These are phyloP conservation scores for Taxillus chinensis DNA, from an alignment of 164 flowering plant genomes.

Conservation along the genomic window DNA sequence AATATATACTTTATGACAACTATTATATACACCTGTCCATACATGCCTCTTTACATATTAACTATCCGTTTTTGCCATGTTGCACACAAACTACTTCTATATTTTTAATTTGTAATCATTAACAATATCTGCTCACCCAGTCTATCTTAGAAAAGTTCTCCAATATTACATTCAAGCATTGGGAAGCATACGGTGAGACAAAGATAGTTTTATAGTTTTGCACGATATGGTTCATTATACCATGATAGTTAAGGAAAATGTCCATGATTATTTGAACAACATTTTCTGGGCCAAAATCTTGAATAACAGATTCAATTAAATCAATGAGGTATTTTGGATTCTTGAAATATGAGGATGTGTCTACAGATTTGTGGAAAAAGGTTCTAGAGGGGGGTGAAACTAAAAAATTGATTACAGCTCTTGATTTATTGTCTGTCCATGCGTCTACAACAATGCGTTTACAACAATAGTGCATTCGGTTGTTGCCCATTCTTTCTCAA, in stretches of 20 bases:
- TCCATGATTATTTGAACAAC: constrained; percentile 87
- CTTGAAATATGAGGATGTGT: constrained; percentile 67
- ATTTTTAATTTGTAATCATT: too few relatives aligned
- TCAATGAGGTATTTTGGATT: constrained; percentile 62
- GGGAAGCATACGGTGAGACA: constrained; percentile 78
- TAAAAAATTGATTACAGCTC: constrained; percentile 75
- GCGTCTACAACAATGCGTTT: constrained; percentile 81
- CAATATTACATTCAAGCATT: constrained; percentile 67
- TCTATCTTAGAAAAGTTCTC: constrained; percentile 85
- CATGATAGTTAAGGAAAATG: constrained; percentile 47
- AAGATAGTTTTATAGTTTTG: constrained; percentile 67
- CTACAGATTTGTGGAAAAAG: constrained; percentile 81
- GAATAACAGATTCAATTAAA: constrained; percentile 74
- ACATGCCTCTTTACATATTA: too few relatives aligned
- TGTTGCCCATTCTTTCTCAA: constrained; percentile 72
- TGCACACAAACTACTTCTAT: too few relatives aligned
- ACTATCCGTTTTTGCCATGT: too few relatives aligned
- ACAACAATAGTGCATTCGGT: constrained; percentile 87
- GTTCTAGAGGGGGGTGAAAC: constrained; percentile 89
- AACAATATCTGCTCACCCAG: constrained; percentile 62
- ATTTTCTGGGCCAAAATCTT: constrained; percentile 78
- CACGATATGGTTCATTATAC: constrained; percentile 51
- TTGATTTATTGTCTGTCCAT: constrained; percentile 85
- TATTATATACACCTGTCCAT: too few relatives aligned
- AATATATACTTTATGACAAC: too few relatives aligned